These are phyloP conservation scores for Populus davidiana DNA, from an alignment of 345 rosid genomes.

Conservation along the genomic window DNA sequence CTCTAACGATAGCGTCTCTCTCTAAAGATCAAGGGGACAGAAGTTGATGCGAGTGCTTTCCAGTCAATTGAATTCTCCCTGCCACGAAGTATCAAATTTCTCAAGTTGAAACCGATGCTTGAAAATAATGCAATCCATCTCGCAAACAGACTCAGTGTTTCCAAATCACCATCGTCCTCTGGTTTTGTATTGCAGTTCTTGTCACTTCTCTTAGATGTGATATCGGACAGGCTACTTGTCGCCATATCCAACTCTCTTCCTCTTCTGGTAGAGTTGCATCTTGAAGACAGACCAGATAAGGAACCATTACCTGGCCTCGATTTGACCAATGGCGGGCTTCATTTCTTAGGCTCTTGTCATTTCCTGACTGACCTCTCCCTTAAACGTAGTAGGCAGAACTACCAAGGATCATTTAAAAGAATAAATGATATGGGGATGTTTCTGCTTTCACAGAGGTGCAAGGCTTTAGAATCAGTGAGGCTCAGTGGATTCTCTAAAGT, in stretches of 20 bases:
- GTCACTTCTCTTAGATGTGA: constrained; percentile 49
- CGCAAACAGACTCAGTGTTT: constrained; percentile 26
- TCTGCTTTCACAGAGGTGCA: constrained; percentile 59
- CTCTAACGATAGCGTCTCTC: constrained; percentile 46
- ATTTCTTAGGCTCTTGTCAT: constrained; percentile 39
- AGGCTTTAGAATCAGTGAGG: constrained; percentile 47
- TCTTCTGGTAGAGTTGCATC: constrained; percentile 50
- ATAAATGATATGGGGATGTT: constrained; percentile 71
- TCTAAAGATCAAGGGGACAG: constrained; percentile 42
- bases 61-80: constrained; percentile 29
- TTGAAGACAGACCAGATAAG: constrained; percentile 58
- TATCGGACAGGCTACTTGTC: constrained; percentile 50
- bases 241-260: constrained; percentile 44
- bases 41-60: constrained; percentile 33
- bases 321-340: constrained; percentile 57
- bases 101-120: constrained; percentile 47
- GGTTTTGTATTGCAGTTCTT: constrained; percentile 40
- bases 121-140: constrained; percentile 39
- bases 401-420: constrained; percentile 54
- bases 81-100: constrained; percentile 43
- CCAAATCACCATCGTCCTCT: constrained; percentile 28
- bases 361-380: constrained; percentile 50
- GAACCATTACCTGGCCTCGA: constrained; percentile 37
- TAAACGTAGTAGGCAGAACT: constrained; percentile 42
- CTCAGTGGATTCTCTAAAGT: constrained; percentile 61